Percentiles rank a stretch among this genome's conserved stretches.
phyloP scores from a whole-genome alignment of 768 basidiomycete species.

The Agaricus bisporus region DNA sequence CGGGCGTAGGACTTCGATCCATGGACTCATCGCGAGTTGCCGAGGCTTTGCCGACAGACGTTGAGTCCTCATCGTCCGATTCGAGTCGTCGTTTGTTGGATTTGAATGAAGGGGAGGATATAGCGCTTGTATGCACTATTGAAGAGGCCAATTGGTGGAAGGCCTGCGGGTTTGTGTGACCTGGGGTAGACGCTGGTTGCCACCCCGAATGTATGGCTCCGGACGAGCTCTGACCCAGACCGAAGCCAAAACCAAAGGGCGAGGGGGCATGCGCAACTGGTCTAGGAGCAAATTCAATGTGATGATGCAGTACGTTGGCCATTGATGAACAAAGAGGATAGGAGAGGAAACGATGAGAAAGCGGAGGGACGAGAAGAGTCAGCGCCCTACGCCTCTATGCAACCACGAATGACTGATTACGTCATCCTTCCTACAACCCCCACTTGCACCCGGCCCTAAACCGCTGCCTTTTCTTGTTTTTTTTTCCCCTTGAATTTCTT shows the following conservation, averaged over 20 bases:
- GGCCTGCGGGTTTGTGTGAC: constrained; percentile 42
- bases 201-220: constrained; percentile 39
- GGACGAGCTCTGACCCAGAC: constrained; percentile 41
- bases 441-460: constrained; percentile 31
- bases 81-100: constrained; percentile 63
- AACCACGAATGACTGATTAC: constrained; percentile 9
- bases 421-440: background rate
- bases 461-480: constrained; percentile 12
- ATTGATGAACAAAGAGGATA: constrained; percentile 26
- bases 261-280: constrained; percentile 56
- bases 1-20: constrained; percentile 84
- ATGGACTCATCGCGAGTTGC: constrained; percentile 58
- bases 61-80: constrained; percentile 57
- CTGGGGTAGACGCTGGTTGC: constrained; percentile 39
- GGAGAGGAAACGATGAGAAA: constrained; percentile 10
- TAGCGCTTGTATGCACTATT: constrained; percentile 31
- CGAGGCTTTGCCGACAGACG: constrained; percentile 17
- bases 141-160: constrained; percentile 53
- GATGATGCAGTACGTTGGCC: constrained; percentile 68
- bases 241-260: constrained; percentile 71
- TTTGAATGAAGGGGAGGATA: constrained; percentile 22
- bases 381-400: constrained; percentile 6
- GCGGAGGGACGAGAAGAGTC: constrained; percentile 1
- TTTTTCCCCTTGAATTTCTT: constrained; percentile 9
- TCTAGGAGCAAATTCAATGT: constrained; percentile 56